These are phyloP conservation scores for Penicillium freii DNA, from an alignment of 2,329 filamentous ascomycete species.

Conservation along the genomic window DNA sequence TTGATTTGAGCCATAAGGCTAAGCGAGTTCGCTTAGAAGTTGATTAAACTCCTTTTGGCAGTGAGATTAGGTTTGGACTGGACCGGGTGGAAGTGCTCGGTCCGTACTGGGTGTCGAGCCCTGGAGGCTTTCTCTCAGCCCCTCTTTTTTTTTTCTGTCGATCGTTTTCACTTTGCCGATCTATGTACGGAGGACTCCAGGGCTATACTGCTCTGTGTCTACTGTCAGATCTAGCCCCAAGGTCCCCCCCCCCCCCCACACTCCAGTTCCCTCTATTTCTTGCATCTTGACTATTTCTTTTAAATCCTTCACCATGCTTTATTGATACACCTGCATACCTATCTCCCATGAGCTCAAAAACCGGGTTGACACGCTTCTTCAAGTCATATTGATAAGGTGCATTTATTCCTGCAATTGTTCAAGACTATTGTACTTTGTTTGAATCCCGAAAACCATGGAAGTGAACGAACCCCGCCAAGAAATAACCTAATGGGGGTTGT, in stretches of 20 bases:
- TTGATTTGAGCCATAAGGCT: conserved; percentile 5
- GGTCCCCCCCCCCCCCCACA: not conserved
- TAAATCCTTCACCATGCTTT: not conserved
- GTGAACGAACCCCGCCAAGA: not conserved
- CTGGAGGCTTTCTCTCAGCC: not conserved
- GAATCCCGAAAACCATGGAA: not conserved
- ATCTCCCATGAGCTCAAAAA: conserved; percentile 4
- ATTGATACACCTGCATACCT: conserved; percentile 10
- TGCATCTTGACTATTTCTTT: conserved; percentile 4
- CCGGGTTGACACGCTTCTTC: conserved; percentile 9
- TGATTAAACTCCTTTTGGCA: not conserved
- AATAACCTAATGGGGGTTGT: not conserved
- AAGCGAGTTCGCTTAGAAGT: not conserved
- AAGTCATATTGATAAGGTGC: not conserved
- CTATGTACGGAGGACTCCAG: not conserved
- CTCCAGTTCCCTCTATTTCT: not conserved
- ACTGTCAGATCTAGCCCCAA: conserved; percentile 10
- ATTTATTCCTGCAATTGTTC: not conserved
- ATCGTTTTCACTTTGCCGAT: not conserved
- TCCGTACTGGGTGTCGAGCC: no score
- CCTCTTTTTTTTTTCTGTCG: conserved; percentile 1
- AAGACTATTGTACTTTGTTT: not conserved
- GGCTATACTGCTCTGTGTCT: conserved; percentile 5
- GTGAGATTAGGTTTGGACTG: conserved; percentile 1
- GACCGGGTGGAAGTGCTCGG: conserved; percentile 4